A percentile compares a stretch with the other conserved stretches of the same genome.
phyloP scores from a whole-genome alignment of 2,329 filamentous ascomycete species.

The Neurospora sp. region DNA sequence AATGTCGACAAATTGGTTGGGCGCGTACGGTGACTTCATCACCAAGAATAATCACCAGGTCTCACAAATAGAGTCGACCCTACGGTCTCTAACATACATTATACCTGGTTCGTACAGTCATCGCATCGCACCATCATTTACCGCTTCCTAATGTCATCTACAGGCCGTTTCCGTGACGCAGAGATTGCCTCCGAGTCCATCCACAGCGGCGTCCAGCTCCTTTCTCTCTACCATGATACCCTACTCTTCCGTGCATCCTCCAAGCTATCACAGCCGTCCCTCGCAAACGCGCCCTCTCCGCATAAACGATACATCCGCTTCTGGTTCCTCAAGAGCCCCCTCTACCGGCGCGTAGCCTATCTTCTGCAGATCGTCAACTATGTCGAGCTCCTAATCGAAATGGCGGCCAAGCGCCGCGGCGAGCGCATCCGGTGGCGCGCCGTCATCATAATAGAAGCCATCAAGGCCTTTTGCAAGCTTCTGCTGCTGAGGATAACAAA shows the following conservation, averaged over 20 bases:
- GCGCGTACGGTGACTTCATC: slow-evolving; percentile 81
- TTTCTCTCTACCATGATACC: slow-evolving; percentile 87
- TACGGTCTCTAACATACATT: slow-evolving; percentile 90
- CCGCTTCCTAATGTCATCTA: neutral
- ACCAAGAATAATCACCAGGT: slow-evolving; percentile 90
- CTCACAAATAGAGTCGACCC: slow-evolving; percentile 85
- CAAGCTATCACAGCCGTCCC: slow-evolving; percentile 35
- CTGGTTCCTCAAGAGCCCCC: slow-evolving; percentile 52
- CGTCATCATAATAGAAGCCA: slow-evolving; percentile 71
- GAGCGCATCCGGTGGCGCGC: slow-evolving; percentile 79
- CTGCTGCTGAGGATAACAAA: slow-evolving; percentile 75
- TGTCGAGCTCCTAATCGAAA: slow-evolving; percentile 93
- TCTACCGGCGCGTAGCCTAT: slow-evolving; percentile 75
- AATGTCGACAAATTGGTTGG: slow-evolving; percentile 55
- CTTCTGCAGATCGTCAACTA: slow-evolving; percentile 86
- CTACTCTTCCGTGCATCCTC: slow-evolving; percentile 57
- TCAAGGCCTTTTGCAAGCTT: slow-evolving; percentile 79
- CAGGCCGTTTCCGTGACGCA: slow-evolving; percentile 78
- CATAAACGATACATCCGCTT: slow-evolving; percentile 59
- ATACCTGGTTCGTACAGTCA: slow-evolving; percentile 42
- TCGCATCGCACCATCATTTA: neutral
- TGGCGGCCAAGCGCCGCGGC: slow-evolving; percentile 81
- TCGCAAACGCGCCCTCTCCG: slow-evolving; percentile 43
- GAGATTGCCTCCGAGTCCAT: slow-evolving; percentile 91
- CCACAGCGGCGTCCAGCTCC: slow-evolving; percentile 78